Conservation (phyloP, 2,329 filamentous ascomycete genomes). For the Trichoderma citrinoviride region DNA sequence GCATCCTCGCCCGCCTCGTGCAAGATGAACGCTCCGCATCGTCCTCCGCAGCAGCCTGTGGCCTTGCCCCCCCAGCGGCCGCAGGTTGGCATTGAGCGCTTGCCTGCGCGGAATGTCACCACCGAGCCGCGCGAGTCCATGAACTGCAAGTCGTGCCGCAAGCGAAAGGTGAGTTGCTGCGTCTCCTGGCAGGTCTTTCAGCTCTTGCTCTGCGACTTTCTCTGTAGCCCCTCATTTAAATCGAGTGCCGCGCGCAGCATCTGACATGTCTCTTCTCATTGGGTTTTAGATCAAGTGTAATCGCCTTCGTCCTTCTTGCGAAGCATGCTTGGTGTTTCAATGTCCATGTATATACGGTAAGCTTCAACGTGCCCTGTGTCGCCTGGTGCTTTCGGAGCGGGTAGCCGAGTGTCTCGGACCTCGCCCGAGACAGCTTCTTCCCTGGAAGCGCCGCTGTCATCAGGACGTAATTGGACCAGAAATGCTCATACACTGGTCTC, state of each 20-base stretch:
- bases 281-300: slow-evolving; percentile 81
- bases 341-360: slow-evolving; percentile 85
- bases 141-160: slow-evolving; percentile 94
- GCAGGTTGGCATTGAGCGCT: slow-evolving; percentile 76
- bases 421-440: neutral
- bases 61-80: slow-evolving; percentile 70
- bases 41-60: slow-evolving; percentile 39
- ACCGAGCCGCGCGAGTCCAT: slow-evolving; percentile 83
- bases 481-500: neutral
- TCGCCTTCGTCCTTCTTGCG: slow-evolving; percentile 76
- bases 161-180: slow-evolving; percentile 68
- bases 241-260: neutral
- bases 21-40: slow-evolving; percentile 21
- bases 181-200: neutral
- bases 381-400: neutral
- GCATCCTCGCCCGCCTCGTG: neutral
- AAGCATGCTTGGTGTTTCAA: slow-evolving; percentile 86
- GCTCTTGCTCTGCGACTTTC: neutral
- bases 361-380: slow-evolving; percentile 26
- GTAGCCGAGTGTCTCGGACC: neutral
- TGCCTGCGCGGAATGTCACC: slow-evolving; percentile 67
- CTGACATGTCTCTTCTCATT: neutral
- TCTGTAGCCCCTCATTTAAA: slow-evolving; percentile 9
- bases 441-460: neutral
- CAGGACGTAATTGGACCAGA: neutral